Evolutionary conservation across 2,329 filamentous ascomycete genomes (phyloP).

Genomic region (Dendryphion nanum): DNA sequence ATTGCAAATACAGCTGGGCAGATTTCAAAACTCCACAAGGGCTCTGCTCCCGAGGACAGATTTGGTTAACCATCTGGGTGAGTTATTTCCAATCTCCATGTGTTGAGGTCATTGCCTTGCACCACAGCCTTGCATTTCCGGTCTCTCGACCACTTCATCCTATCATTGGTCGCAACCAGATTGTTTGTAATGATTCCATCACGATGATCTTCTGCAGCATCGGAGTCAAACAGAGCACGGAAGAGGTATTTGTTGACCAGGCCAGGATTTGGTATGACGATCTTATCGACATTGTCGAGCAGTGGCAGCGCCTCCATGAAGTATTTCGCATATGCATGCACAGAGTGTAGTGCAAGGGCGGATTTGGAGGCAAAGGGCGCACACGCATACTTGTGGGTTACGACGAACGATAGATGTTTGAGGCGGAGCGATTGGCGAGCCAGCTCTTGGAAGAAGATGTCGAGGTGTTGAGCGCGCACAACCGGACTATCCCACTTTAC

Average conservation of each 20-base stretch:
- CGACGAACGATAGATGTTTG: constrained; percentile 1
- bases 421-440: neutral
- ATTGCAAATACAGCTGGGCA: neutral
- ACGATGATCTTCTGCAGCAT: constrained; percentile 1
- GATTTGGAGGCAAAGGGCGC: neutral
- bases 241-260: constrained; percentile 3
- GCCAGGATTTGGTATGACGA: constrained; percentile 5
- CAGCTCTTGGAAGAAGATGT: constrained; percentile 3
- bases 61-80: too few relatives aligned
- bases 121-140: constrained; percentile 5
- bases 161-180: too few relatives aligned
- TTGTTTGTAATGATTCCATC: neutral
- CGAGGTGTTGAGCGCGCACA: neutral
- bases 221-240: constrained; percentile 5
- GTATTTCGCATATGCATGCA: constrained; percentile 1
- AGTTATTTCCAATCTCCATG: constrained; percentile 7
- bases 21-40: too few relatives aligned
- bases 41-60: too few relatives aligned
- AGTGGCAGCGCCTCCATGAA: constrained; percentile 4
- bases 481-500: neutral
- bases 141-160: constrained; percentile 1
- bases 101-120: constrained; percentile 3
- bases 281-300: constrained; percentile 8
- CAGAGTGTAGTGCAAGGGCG: neutral
- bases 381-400: neutral